Conservation (phyloP, 148 eudicot species). For the Chenopodium album region DNA sequence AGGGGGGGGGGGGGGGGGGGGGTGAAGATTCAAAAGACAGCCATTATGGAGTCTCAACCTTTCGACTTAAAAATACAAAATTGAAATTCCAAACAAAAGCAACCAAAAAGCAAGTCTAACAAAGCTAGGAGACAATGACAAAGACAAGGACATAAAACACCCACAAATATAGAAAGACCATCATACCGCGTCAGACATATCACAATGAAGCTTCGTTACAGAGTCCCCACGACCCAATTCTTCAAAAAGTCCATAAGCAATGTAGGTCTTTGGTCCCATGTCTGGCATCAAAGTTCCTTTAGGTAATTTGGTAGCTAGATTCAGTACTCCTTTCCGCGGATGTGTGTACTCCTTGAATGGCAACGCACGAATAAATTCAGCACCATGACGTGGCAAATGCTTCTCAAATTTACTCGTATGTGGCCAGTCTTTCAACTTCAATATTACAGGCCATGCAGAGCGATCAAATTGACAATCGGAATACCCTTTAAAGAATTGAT, state of each 20-base stretch:
- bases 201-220: slow-evolving; percentile 66
- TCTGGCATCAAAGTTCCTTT: slow-evolving; percentile 43
- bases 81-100: not conserved
- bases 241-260: slow-evolving; percentile 62
- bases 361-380: slow-evolving; percentile 61
- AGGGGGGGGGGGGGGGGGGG: too few relatives aligned
- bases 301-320: slow-evolving; percentile 54
- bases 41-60: too few relatives aligned
- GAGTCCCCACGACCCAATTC: slow-evolving; percentile 82
- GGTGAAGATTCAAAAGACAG: too few relatives aligned
- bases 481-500: slow-evolving; percentile 57
- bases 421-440: slow-evolving; percentile 77
- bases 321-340: slow-evolving; percentile 47
- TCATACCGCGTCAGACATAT: slow-evolving; percentile 69
- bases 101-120: not conserved
- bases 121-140: not conserved
- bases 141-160: not conserved
- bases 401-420: slow-evolving; percentile 48
- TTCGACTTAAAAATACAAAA: not conserved
- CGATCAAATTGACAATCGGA: slow-evolving; percentile 24
- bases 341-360: slow-evolving; percentile 74
- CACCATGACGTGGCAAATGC: slow-evolving; percentile 63
- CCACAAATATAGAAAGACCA: not conserved
- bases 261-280: slow-evolving; percentile 69
- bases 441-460: slow-evolving; percentile 49